Conservation (phyloP, 129 eudicot species). For the sunflower (Helianthus annuus) region DNA sequence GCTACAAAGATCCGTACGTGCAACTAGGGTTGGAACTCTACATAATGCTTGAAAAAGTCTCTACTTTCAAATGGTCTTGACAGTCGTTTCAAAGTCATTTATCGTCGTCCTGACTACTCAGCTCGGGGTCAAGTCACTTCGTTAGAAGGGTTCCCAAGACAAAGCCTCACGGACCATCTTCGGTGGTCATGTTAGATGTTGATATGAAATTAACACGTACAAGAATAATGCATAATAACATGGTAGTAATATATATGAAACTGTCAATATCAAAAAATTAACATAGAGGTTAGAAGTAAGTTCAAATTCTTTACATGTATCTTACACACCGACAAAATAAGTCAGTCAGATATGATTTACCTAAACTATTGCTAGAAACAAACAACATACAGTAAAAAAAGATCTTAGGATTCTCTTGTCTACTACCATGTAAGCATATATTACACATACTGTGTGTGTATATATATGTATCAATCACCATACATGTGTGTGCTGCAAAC, state of each 20-base stretch:
- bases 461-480: neutral
- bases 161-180: neutral
- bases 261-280: too few species aligned
- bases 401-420: conserved; percentile 32
- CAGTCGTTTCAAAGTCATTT: neutral
- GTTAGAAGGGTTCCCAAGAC: neutral
- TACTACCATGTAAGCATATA: conserved; percentile 13
- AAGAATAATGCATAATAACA: too few species aligned
- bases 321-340: neutral
- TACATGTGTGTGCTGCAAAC: conserved; percentile 4
- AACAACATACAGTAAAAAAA: conserved; percentile 15
- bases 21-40: too few species aligned
- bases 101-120: neutral
- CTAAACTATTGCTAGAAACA: conserved; percentile 4
- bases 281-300: too few species aligned
- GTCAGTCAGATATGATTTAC: neutral
- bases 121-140: neutral
- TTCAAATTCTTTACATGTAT: too few species aligned
- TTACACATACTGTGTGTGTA: neutral
- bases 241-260: too few species aligned
- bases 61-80: too few species aligned
- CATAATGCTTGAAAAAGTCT: too few species aligned
- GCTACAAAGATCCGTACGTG: too few species aligned
- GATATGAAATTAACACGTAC: too few species aligned
- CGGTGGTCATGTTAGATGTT: neutral